Conservation (phyloP, 345 rosid genomes). For the Barbarea vulgaris region DNA sequence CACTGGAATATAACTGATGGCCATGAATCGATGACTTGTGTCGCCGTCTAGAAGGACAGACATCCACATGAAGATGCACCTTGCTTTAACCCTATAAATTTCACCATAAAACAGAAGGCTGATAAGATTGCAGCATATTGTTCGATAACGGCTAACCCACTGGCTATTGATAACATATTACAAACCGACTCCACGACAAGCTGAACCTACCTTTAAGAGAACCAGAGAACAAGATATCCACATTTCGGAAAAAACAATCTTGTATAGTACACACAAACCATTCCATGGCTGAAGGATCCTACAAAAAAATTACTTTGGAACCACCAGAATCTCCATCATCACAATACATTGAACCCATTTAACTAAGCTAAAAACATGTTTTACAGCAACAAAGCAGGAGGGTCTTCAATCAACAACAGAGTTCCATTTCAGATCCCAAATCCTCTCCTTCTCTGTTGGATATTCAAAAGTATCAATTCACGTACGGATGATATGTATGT, state of each 20-base stretch:
- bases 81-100: neutral
- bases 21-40: neutral
- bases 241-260: neutral
- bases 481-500: neutral
- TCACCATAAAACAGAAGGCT: neutral
- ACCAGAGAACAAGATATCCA: conserved; percentile 2
- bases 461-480: neutral
- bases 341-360: neutral
- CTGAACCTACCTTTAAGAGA: neutral
- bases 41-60: neutral
- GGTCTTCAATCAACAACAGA: neutral
- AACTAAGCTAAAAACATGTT: neutral
- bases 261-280: neutral
- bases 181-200: neutral
- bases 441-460: neutral
- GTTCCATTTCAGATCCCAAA: conserved; percentile 14
- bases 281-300: neutral
- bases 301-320: neutral
- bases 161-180: neutral
- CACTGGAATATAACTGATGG: no score
- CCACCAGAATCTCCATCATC: neutral
- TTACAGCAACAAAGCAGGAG: conserved; percentile 2
- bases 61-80: conserved; percentile 3
- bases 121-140: conserved; percentile 13
- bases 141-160: neutral